Conservation (phyloP, 192 early-diverging fungal species). For the Pecoramyces ruminantium region DNA sequence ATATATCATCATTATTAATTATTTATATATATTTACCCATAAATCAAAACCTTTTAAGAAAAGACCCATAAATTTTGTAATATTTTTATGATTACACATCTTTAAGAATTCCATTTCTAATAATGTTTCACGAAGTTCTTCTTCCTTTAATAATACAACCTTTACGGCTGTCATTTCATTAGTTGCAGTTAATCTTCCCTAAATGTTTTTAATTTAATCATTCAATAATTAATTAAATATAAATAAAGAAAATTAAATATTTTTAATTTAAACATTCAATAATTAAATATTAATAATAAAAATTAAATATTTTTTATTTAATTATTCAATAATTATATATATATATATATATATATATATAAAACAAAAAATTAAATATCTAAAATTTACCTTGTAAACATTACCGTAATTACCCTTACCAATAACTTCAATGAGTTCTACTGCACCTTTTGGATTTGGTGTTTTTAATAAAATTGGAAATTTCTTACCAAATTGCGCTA, state of each 20-base stretch:
- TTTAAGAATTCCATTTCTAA: constrained; percentile 52
- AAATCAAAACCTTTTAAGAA: constrained; percentile 45
- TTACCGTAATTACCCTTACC: constrained; percentile 56
- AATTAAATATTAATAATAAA: too few relatives aligned
- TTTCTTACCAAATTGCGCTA: constrained; percentile 34
- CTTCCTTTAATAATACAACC: constrained; percentile 45
- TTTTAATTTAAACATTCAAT: too few relatives aligned
- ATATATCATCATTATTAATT: too few relatives aligned
- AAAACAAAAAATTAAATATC: too few relatives aligned
- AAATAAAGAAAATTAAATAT: too few relatives aligned
- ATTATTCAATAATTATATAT: too few relatives aligned
- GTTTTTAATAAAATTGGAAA: constrained; percentile 39
- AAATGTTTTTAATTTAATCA: background rate
- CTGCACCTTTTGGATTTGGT: constrained; percentile 33
- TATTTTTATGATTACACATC: constrained; percentile 32
- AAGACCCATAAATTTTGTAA: constrained; percentile 35
- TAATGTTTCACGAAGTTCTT: constrained; percentile 43
- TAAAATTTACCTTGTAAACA: constrained; percentile 31
- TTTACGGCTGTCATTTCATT: constrained; percentile 39
- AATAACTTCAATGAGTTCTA: constrained; percentile 45
- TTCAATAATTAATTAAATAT: too few relatives aligned
- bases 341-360: too few relatives aligned
- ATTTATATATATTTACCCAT: constrained; percentile 30
- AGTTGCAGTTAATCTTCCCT: constrained; percentile 28
- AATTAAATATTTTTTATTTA: too few relatives aligned